phyloP scores from a whole-genome alignment of 805 yeast genomes.

The Spathaspora gorwiae region DNA sequence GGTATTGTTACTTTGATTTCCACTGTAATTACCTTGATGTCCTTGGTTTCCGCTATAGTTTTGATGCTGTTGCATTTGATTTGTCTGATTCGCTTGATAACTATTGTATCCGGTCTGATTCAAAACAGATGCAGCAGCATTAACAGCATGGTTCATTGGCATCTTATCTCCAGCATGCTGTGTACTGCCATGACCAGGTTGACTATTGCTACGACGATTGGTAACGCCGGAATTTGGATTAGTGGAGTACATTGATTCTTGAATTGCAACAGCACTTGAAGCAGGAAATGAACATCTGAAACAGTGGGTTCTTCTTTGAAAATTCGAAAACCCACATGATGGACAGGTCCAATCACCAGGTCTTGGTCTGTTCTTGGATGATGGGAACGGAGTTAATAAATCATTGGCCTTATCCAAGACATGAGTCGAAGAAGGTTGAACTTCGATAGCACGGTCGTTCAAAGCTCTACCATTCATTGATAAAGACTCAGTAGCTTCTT shows the following conservation, averaged over 20 bases:
- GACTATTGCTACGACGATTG: background rate
- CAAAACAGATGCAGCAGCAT: background rate
- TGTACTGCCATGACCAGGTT: background rate
- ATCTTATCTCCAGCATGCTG: background rate
- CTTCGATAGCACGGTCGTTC: slow-evolving; percentile 73
- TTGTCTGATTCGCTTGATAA: slow-evolving; percentile 9
- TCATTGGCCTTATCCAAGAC: slow-evolving; percentile 82
- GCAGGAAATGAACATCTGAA: slow-evolving; percentile 90
- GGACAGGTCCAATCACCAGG: slow-evolving; percentile 99
- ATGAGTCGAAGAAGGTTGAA: slow-evolving; percentile 77
- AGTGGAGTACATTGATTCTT: slow-evolving; percentile 49
- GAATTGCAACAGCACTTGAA: slow-evolving; percentile 63
- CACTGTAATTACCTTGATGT: slow-evolving; percentile 5
- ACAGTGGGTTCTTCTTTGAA: slow-evolving; percentile 91
- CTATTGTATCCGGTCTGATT: background rate
- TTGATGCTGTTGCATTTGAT: slow-evolving; percentile 8
- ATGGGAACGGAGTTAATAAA: slow-evolving; percentile 78
- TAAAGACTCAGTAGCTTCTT: slow-evolving; percentile 76
- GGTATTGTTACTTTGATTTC: slow-evolving; percentile 6
- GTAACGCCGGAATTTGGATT: slow-evolving; percentile 4
- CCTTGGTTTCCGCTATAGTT: slow-evolving; percentile 1
- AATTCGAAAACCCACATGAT: slow-evolving; percentile 90
- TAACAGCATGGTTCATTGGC: background rate
- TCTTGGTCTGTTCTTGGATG: slow-evolving; percentile 79
- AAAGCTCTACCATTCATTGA: slow-evolving; percentile 73